Evolutionary conservation across 805 yeast species (phyloP), one percentile per base, ranked within the genome.

Genomic region (Huiozyma naganishii): DNA sequence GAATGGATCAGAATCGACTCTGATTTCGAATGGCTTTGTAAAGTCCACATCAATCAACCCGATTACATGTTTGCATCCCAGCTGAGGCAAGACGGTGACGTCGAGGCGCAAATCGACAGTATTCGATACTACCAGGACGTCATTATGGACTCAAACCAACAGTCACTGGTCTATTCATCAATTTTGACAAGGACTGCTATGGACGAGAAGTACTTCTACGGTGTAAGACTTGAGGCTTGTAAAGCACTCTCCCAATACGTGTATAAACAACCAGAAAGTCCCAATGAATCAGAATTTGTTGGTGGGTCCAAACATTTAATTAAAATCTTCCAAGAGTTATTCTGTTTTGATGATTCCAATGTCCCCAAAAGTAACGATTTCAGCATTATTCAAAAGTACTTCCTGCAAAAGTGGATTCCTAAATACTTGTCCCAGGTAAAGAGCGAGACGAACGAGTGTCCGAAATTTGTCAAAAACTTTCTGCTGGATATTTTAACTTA

Each of bases 1-100:
- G 98, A 92, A 55, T 92, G 99, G 99, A 72, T 92, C 34, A 72
- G 99, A 53, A 85, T 90, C n/a, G 99, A 92, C 65, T 89, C 97
- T 0, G 99, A 92, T 61, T 84, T 82, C 55, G 98, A 92, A 61
- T 92, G 99, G 99, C 82, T 92, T 41, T 86, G 95, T 47, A 77
- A 76, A 51, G 69, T 86, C 23, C 72, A 78, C 46, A 77, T 92
- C 32, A 85, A 80, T 52, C 96, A 89, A 62, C 95, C 95, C 0
- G 97, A 88, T 54, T 83, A 87, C 57, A 92, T 92, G 97, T 92
- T 76, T 59, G 84, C 87, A 1, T 85, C 97, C 0, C 98, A 92
- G 57, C 66, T 92, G 29, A 92, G 85, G 52, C 95, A 88, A 58
- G 99, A 92, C 63, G 68, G 96, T 48, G 99, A 92, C 57, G 94